Evolutionary conservation across 2,329 filamentous ascomycete species (phyloP).

Genomic region (Rhexocercosporidium sp.): DNA sequence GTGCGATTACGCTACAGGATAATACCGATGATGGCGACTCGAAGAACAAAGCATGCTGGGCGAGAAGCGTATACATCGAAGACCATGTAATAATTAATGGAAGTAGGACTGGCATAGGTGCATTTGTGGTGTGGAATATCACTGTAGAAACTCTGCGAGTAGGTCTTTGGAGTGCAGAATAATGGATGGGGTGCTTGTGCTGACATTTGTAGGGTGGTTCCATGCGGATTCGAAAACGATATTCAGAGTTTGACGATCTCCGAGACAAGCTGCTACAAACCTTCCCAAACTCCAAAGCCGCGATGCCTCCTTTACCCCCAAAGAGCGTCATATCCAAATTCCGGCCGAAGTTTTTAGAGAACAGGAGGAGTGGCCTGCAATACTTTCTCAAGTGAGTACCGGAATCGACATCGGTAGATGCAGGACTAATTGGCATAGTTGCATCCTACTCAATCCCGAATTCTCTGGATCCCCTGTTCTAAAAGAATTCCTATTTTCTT

Average conservation of each 20-base stretch:
- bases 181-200: not conserved
- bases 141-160: slow-evolving; percentile 85
- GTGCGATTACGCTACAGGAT: slow-evolving; percentile 66
- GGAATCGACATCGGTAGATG: slow-evolving; percentile 4
- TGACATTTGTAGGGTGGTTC: slow-evolving; percentile 56
- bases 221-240: slow-evolving; percentile 73
- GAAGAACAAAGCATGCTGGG: slow-evolving; percentile 66
- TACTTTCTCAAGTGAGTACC: slow-evolving; percentile 88
- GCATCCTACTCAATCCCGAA: slow-evolving; percentile 89
- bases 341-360: slow-evolving; percentile 82
- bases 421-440: slow-evolving; percentile 58
- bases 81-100: slow-evolving; percentile 58
- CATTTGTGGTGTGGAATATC: slow-evolving; percentile 95
- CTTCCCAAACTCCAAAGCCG: slow-evolving; percentile 82
- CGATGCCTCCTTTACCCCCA: slow-evolving; percentile 88
- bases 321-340: slow-evolving; percentile 93
- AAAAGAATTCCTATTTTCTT: slow-evolving; percentile 76
- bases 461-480: slow-evolving; percentile 90
- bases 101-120: slow-evolving; percentile 56
- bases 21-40: slow-evolving; percentile 56
- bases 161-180: slow-evolving; percentile 42
- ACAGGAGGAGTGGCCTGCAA: slow-evolving; percentile 78
- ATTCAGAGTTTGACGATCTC: slow-evolving; percentile 92
- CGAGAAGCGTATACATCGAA: slow-evolving; percentile 64
- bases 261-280: slow-evolving; percentile 74